A percentile compares a stretch with the other conserved stretches of the same genome.
Conservation (phyloP, 139 green algal genomes). For the Chlorella vulgaris region DNA sequence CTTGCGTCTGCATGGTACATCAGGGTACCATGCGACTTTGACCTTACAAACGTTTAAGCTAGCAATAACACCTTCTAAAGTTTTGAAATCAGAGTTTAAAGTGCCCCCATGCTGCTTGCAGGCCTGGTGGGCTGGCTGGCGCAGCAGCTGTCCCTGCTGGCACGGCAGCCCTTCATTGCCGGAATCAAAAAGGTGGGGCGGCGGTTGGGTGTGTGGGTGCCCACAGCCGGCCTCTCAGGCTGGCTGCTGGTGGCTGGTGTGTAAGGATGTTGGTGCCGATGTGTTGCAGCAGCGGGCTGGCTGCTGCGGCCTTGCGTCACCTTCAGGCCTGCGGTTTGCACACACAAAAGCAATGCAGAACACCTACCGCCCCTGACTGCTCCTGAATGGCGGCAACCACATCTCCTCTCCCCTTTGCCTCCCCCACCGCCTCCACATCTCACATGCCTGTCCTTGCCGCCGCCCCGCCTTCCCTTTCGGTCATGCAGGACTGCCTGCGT, state of each 20-base stretch:
- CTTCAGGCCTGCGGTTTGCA: no score
- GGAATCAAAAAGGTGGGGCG: constrained; percentile 42
- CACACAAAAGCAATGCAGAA: no score
- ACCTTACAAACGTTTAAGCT: not conserved
- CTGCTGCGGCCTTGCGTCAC: no score
- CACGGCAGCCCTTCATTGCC: constrained; percentile 15
- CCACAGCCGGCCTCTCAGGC: not conserved
- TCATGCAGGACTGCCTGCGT: constrained; percentile 46
- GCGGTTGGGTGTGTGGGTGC: no score
- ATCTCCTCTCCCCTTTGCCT: not conserved
- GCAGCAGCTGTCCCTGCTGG: constrained; percentile 31
- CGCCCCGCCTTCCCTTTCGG: not conserved
- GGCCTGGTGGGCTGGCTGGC: constrained; percentile 22
- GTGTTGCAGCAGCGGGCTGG: no score
- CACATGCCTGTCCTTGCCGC: not conserved
- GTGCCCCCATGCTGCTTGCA: not conserved
- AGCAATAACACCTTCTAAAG: not conserved
- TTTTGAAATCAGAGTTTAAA: not conserved
- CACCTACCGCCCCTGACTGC: no score
- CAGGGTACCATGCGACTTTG: no score
- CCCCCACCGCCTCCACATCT: not conserved
- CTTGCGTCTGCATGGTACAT: no score
- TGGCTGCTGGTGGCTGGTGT: not conserved
- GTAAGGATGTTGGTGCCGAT: no score
- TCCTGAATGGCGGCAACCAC: not conserved